Conservation (phyloP, 202 grass and related monocot genomes). For the Schoenoplectus triqueter region DNA sequence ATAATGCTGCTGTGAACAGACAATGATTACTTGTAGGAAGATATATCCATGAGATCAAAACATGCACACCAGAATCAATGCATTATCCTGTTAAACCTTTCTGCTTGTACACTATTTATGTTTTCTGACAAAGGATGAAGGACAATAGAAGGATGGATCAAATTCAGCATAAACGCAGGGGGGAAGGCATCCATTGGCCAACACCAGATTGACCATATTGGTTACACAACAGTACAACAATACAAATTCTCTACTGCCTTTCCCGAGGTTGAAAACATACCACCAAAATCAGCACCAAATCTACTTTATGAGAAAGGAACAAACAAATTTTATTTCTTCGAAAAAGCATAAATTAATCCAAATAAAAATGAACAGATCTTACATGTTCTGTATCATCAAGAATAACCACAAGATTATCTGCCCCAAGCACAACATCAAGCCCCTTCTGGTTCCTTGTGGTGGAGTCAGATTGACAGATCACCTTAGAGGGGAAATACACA, state of each 20-base stretch:
- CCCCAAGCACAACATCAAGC: slow-evolving; percentile 88
- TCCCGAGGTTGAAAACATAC: neutral
- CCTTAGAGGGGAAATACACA: slow-evolving; percentile 78
- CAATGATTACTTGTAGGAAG: too few relatives aligned
- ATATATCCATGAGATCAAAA: too few relatives aligned
- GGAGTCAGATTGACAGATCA: slow-evolving; percentile 79
- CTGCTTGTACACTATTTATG: neutral
- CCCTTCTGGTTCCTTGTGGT: slow-evolving; percentile 87
- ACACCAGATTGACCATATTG: neutral
- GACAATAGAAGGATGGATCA: neutral
- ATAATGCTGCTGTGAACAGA: neutral
- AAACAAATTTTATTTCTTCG: neutral
- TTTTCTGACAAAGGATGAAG: neutral
- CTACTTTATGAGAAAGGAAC: neutral
- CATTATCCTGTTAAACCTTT: slow-evolving; percentile 1
- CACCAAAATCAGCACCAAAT: slow-evolving; percentile 2
- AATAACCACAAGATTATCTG: slow-evolving; percentile 74
- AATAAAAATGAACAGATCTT: slow-evolving; percentile 42
- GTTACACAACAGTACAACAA: neutral
- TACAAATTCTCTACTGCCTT: neutral
- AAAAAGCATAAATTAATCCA: neutral
- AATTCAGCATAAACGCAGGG: neutral
- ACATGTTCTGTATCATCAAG: slow-evolving; percentile 88
- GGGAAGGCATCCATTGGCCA: neutral
- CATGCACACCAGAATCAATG: neutral